A percentile compares a stretch with the other conserved stretches of the same genome.
These are phyloP conservation scores for Cryptococcus amylolentus DNA, from an alignment of 1,284 basidiomycete species.

Conservation along the genomic window DNA sequence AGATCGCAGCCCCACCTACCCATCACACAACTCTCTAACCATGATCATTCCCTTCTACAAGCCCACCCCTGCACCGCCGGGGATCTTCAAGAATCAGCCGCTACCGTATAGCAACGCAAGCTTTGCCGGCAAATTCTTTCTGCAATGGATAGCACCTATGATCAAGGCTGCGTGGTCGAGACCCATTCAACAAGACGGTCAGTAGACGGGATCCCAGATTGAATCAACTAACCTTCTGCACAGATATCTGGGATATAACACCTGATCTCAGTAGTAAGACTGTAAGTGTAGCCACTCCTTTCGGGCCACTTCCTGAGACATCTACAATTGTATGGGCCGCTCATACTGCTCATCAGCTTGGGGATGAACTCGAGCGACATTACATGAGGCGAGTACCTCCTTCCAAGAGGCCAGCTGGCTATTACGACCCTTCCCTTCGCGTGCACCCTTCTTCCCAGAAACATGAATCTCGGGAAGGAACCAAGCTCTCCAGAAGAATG, in stretches of 20 bases:
- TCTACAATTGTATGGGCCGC: too few relatives aligned
- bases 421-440: background rate
- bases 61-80: conserved; percentile 20
- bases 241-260: background rate
- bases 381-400: conserved; percentile 8
- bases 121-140: conserved; percentile 14
- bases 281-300: background rate
- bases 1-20: too few relatives aligned
- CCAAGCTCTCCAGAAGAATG: background rate
- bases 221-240: background rate
- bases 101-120: conserved; percentile 19
- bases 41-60: conserved; percentile 28
- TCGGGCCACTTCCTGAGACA: too few relatives aligned
- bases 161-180: conserved; percentile 27
- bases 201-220: background rate
- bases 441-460: background rate
- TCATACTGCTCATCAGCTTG: background rate
- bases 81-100: conserved; percentile 13
- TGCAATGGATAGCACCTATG: conserved; percentile 27
- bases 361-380: background rate
- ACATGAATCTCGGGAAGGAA: background rate
- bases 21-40: background rate
- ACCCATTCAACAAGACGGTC: conserved; percentile 24
- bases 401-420: background rate
- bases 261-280: background rate